Conservation (phyloP, 2,329 filamentous ascomycete genomes). For the Dryadomyces quercivorus region DNA sequence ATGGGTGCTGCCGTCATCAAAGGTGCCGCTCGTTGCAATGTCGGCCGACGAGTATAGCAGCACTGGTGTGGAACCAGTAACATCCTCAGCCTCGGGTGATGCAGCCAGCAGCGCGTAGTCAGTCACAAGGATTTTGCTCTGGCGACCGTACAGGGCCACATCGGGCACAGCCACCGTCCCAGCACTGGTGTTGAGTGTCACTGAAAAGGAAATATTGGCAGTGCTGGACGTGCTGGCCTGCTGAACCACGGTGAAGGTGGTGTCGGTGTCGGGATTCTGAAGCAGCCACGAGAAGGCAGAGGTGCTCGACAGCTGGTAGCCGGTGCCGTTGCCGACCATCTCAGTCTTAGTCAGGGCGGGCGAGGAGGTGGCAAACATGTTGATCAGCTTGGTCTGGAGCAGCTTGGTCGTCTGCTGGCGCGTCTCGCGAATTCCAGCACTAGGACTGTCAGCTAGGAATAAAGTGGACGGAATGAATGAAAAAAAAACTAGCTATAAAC, state of each 20-base stretch:
- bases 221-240: constrained; percentile 41
- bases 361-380: constrained; percentile 39
- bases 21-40: constrained; percentile 34
- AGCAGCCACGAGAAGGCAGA: constrained; percentile 38
- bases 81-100: constrained; percentile 25
- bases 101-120: constrained; percentile 42
- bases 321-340: constrained; percentile 43
- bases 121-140: constrained; percentile 55
- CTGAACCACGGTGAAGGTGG: constrained; percentile 46
- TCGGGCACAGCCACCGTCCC: constrained; percentile 47
- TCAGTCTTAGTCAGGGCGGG: constrained; percentile 35
- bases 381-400: constrained; percentile 41
- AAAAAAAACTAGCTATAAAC: too few relatives aligned
- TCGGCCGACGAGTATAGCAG: constrained; percentile 59
- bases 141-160: constrained; percentile 47
- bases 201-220: constrained; percentile 31
- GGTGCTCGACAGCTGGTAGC: constrained; percentile 21
- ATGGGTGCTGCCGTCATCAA: constrained; percentile 37
- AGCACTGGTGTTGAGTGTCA: constrained; percentile 48
- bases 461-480: too few relatives aligned
- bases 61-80: constrained; percentile 16
- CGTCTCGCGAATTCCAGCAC: constrained; percentile 39
- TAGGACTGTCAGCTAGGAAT: too few relatives aligned
- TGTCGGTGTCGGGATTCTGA: constrained; percentile 34
- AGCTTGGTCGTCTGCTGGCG: constrained; percentile 39